phyloP scores from a whole-genome alignment of 352 stramenopile genomes.

The Globisporangium orthogonon region DNA sequence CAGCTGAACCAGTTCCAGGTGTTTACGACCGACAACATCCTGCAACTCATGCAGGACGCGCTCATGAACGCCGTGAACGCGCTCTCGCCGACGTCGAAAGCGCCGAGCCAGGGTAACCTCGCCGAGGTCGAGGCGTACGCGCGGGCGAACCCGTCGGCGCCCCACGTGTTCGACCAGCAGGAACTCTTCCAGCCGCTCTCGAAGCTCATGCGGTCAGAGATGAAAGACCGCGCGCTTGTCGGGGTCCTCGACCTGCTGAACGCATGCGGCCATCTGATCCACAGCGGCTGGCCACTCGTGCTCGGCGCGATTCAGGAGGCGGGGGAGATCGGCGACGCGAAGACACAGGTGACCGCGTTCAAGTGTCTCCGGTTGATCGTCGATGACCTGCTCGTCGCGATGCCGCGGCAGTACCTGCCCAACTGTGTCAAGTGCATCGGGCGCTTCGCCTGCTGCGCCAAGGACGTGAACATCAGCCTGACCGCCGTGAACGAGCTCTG shows the following conservation, averaged over 20 bases:
- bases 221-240: constrained; percentile 67
- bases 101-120: constrained; percentile 33
- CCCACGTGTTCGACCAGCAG: constrained; percentile 63
- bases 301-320: constrained; percentile 60
- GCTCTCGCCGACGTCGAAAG: constrained; percentile 37
- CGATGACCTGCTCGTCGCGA: constrained; percentile 92
- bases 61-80: constrained; percentile 60
- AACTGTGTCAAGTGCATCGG: constrained; percentile 91
- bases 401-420: constrained; percentile 60
- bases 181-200: constrained; percentile 59
- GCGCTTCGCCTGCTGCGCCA: constrained; percentile 88
- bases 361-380: constrained; percentile 96
- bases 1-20: constrained; percentile 67
- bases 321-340: constrained; percentile 54
- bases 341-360: constrained; percentile 88
- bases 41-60: constrained; percentile 73
- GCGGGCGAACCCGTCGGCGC: constrained; percentile 18
- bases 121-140: constrained; percentile 38
- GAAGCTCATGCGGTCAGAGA: constrained; percentile 56
- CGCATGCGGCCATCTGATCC: constrained; percentile 64
- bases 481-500: constrained; percentile 96
- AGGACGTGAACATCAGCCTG: constrained; percentile 97
- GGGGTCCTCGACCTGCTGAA: constrained; percentile 79
- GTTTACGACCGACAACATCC: constrained; percentile 71
- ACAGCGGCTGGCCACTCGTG: constrained; percentile 61